Base-by-base conservation (phyloP, 2,329 filamentous ascomycete species). In the Sporothrix sp. region DNA sequence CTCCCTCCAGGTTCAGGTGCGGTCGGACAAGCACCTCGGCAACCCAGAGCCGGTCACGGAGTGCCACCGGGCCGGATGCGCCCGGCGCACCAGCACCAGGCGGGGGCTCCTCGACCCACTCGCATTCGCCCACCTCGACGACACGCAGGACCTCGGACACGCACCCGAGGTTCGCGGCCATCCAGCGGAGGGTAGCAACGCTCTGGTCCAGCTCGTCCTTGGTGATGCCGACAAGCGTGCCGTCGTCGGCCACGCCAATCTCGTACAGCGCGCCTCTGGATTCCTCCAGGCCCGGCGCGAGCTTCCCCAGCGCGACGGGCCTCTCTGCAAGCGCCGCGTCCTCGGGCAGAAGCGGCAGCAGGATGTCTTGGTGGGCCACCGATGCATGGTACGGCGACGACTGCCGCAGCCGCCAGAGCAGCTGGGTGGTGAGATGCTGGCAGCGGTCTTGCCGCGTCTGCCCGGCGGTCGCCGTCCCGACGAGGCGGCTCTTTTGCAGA, bases 201-300 rank as follows among this genome's bases (percentile, higher is more conserved):
- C 89, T 96, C 66, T 97, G 91, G 54, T 91, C 80, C 74, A 98
- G 79, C 66, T 98, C 93, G 62, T 96, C 89, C 57, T 86, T 81
- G 2, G 87, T 86, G 42, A 98, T 72, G 0, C 93, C 93, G 37
- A 95, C 80, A 52, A 98, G 81, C 0, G 85, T 88, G 7, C 93
- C 93, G 68, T 97, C 89, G 64, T 98, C 93, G 25, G 90, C 85
- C 9, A 98, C 89, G 0, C 93, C 93, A 64, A 98, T 95, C 65
- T 98, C 91, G 60, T 98, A 98, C 45, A 97, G 68, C 1, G 93
- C 93, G 5, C 93, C 93, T 58, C 87, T 84, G 14, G 89, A 96
- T 63, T 95, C 90, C 63, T 97, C 91, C 8, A 98, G 71, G 0
- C 93, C 89, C 2, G 90, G 81, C 7, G 89, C 71, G 36, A 84